Evolutionary conservation across 148 eudicot species (phyloP), one percentile per base, ranked within the genome.

Genomic region (Gaultheria prostrata): DNA sequence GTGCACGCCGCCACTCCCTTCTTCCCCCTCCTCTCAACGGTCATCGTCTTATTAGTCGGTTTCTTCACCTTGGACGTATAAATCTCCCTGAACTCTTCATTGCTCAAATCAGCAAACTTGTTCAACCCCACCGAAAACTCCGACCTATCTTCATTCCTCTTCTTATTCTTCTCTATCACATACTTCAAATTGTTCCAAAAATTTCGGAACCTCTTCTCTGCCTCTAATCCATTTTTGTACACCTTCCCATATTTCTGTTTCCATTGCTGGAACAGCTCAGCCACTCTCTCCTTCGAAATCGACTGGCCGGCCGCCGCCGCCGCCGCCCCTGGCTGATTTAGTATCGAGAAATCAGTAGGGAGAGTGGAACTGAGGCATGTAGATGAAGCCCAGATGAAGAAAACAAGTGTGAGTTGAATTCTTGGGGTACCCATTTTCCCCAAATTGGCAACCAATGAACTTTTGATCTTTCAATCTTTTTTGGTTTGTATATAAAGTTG

Each of bases 101-200:
- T 91, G 70, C 92, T 92, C 86, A 93, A 67, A 87, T 91, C 97
- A 56, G 94, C 92, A 83, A 93, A 92, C 89, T 86, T 90, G 88
- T 89, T 93, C 84, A 93, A 74, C 35, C 97, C 97, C 9, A 93
- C 88, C 4, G 77, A 8, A 35, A 85, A 89, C 78, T 87, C 91
- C 3, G 53, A 45, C 7, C 49, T 12, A 0, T 86, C 82, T 17
- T 24, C 77, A 67, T 26, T 67, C 83, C 84, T 90, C 46, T 80
- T 77, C 50, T 79, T 84, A 51, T 86, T 91, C 28, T 54, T 87
- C 75, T 88, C 91, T 24, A 82, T 61, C 24, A 93, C 76, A 39
- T 85, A 92, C 83, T 82, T 88, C 26, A 91, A 32, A 84, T 91
- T 92, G 78, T 85, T 75, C 82, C 73, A 81, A 75, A 93, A 93